Conservation (phyloP, 495 filamentous ascomycete species). For the Thermothielavioides terrestris region DNA sequence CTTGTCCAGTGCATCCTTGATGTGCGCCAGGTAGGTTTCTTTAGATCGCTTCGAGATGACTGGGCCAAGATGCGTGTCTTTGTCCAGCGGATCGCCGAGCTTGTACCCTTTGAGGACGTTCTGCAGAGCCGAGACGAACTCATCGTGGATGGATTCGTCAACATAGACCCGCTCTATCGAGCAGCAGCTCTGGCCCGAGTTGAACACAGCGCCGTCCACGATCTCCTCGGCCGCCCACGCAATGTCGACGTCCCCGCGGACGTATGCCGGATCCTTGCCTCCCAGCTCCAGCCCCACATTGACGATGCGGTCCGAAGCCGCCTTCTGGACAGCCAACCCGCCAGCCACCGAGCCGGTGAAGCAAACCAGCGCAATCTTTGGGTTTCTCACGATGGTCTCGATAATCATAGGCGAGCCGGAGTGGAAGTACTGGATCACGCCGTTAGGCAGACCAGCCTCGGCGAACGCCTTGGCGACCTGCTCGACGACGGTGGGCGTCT, state of each 20-base stretch:
- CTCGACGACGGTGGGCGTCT: conserved; percentile 85
- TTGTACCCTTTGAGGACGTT: conserved; percentile 81
- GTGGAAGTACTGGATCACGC: conserved; percentile 85
- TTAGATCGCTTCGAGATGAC: conserved; percentile 73
- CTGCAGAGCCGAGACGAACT: conserved; percentile 68
- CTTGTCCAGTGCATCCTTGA: conserved; percentile 74
- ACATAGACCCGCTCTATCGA: conserved; percentile 90
- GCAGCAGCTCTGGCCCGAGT: conserved; percentile 95
- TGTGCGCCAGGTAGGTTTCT: conserved; percentile 67
- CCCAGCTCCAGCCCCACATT: conserved; percentile 83
- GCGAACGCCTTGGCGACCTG: conserved; percentile 65
- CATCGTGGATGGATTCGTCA: conserved; percentile 69
- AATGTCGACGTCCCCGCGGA: conserved; percentile 76
- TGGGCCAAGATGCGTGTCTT: conserved; percentile 74
- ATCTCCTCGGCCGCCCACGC: conserved; percentile 88
- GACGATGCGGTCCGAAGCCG: conserved; percentile 69
- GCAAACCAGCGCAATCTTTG: conserved; percentile 66
- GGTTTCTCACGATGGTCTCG: conserved; percentile 63
- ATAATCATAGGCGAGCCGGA: conserved; percentile 64
- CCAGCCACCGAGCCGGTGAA: conserved; percentile 92
- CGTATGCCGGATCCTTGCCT: conserved; percentile 88
- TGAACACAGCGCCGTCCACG: conserved; percentile 90
- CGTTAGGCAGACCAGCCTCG: conserved; percentile 67
- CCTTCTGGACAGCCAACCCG: conserved; percentile 74
- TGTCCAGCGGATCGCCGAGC: conserved; percentile 75